Conservation (phyloP, 2,329 filamentous ascomycete species). For the Penicillium corylophilum region DNA sequence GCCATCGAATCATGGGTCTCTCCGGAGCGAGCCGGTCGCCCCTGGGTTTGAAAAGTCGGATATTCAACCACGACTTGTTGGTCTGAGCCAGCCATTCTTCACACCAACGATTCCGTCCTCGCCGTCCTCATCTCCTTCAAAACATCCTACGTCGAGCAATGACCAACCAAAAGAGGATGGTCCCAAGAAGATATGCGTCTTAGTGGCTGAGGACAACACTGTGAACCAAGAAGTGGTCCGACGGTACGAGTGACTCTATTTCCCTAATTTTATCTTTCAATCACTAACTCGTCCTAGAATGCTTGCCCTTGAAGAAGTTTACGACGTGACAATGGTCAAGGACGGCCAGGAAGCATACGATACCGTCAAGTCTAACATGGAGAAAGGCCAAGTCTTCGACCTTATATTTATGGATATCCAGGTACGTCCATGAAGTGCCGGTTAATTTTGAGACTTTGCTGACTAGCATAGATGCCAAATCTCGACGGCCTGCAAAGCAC, state of each 20-base stretch:
- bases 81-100: slow-evolving; percentile 81
- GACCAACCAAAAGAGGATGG: slow-evolving; percentile 60
- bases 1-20: slow-evolving; percentile 23
- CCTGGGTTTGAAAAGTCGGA: slow-evolving; percentile 55
- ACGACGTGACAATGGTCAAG: slow-evolving; percentile 81
- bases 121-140: slow-evolving; percentile 4
- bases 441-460: background rate
- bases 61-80: slow-evolving; percentile 74
- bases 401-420: slow-evolving; percentile 93
- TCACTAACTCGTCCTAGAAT: slow-evolving; percentile 50
- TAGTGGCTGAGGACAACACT: slow-evolving; percentile 80
- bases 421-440: slow-evolving; percentile 3
- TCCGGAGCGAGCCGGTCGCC: slow-evolving; percentile 25
- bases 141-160: slow-evolving; percentile 54
- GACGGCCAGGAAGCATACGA: slow-evolving; percentile 87
- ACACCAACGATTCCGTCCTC: slow-evolving; percentile 32
- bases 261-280: background rate
- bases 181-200: slow-evolving; percentile 66
- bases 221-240: slow-evolving; percentile 61
- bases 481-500: slow-evolving; percentile 87
- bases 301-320: slow-evolving; percentile 53
- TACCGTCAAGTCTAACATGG: slow-evolving; percentile 78
- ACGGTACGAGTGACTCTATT: slow-evolving; percentile 8
- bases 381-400: slow-evolving; percentile 69
- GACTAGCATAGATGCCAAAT: slow-evolving; percentile 69